Base-by-base conservation (phyloP, 2,329 filamentous ascomycete species). In the Clarireedia hainanense region DNA sequence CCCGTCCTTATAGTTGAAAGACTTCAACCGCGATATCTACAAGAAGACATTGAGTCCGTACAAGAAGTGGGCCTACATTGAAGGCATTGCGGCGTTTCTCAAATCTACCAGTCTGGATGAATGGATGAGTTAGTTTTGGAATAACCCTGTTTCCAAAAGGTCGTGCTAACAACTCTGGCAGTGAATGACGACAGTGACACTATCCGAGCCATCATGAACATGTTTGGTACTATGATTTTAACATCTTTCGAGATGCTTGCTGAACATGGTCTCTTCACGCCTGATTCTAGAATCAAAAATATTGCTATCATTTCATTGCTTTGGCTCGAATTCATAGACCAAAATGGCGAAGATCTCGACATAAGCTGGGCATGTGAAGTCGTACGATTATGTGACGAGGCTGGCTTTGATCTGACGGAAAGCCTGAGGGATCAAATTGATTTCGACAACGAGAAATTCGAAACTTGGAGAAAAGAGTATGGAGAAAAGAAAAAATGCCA, bases 221-320 rank as follows among this genome's bases (percentile, higher is more conserved):
- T 81, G 77, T 75, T 80, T 72, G 75, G 81, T 58, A 75, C 80
- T 67, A 81, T 81, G 67, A 67, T 80, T 50, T 78, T 78, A 67
- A 80, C 81, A 49, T 75, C 74, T 36, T 68, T 80, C 57, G 79
- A 80, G 58, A 71, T 80, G 7, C 65, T 81, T 17, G 72, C 76
- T 5, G 68, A 64, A 26, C 59, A 63, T n/a, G 24, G 46, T 20
- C 56, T 65, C 5, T 55, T 65, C 50, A 57, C 43, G 9, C 47
- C 80, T 15, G 74, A 77, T 1, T 71, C 72, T 3, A 68, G 73
- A 43, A 73, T 69, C 47, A 64, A 73, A 20, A 81, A 80, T 63
- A 75, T 70, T 23, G 78, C 73, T 64, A 75, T 75, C 37, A 72
- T 81, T 5, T 71, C 72, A 60, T 62, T 68, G 47, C 76, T 75